Base-by-base conservation (phyloP, 1,284 basidiomycete species). In the Tremellales sp. region DNA sequence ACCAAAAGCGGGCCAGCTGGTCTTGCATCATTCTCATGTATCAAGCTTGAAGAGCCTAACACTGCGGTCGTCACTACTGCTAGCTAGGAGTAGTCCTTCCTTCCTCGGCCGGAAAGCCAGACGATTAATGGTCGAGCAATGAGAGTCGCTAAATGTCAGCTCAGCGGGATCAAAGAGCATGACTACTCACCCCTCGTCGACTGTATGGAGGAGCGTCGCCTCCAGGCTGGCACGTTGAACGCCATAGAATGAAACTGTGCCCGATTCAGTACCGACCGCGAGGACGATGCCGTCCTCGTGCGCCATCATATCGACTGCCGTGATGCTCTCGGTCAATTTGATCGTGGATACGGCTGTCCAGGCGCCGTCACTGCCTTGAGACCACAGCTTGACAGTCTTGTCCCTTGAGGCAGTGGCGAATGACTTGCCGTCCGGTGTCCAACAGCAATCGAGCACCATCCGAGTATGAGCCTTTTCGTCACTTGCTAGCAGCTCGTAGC, bases 401-500 rank as follows among this genome's bases (percentile, higher is more conserved):
- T 98, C 94, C 40, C 96, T 81, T 4, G 92, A 93, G 1, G 90
- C 93, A 1, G 96, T 98, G 2, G 84, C 91, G 68, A 98, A 99
- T 5, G 84, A 62, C 52, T 83, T 79, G 4, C 82, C 82, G 58
- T 87, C 83, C 2, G 69, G 63, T 1, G 84, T 78, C 89, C 92
- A 98, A 21, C 84, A 82, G 62, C 85, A 88, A 69, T 98, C 96
- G 89, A 96, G 94, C 35, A 98, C 86, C 65, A 99, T 97, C 26
- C 96, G 82, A 1, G 82, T 81, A 72, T 98, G 94, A 0, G 89
- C 84, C 70, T 89, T 91, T 56, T 92, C 84, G 8, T 82, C 79
- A n/a, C 52, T 51, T 4, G 82, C 81, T 12, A 84, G 60, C 0
- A 84, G 80, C 13, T 76, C 58, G 64, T 83, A 91, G 1, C 80